Evolutionary conservation across 148 eudicot species (phyloP).

Genomic region (Rhododendron molle): DNA sequence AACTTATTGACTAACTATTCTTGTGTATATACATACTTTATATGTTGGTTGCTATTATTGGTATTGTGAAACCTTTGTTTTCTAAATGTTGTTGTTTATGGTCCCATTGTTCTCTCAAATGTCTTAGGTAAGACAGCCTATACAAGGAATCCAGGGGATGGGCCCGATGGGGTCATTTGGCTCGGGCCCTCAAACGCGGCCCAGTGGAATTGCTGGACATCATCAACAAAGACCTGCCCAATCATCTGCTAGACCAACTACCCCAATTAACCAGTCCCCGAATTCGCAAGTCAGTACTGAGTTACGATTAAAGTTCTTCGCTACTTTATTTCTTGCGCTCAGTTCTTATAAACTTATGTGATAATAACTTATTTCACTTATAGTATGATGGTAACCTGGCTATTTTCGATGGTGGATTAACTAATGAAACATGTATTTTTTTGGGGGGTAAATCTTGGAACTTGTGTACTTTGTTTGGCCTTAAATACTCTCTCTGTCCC

Average conservation of each 20-base stretch:
- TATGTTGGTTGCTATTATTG: not conserved
- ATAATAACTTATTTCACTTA: not conserved
- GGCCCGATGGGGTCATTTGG: constrained; percentile 48
- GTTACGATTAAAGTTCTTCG: not conserved
- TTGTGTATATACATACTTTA: not conserved
- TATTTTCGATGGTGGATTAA: not conserved
- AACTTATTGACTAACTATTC: not conserved
- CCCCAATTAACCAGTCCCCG: constrained; percentile 36
- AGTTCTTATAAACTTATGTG: not conserved
- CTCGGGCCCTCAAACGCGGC: constrained; percentile 43
- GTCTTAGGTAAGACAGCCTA: constrained; percentile 47
- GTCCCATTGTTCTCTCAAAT: constrained; percentile 8
- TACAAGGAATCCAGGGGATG: constrained; percentile 40
- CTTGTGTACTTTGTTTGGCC: too few relatives aligned
- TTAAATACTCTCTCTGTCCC: too few relatives aligned
- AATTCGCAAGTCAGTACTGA: constrained; percentile 45
- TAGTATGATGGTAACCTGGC: not conserved
- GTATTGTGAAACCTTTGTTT: not conserved
- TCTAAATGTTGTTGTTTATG: not conserved
- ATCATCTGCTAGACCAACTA: constrained; percentile 50
- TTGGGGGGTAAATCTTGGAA: too few relatives aligned
- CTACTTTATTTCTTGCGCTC: not conserved
- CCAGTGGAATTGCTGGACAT: constrained; percentile 43
- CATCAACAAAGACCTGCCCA: constrained; percentile 65
- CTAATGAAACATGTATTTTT: too few relatives aligned